A percentile compares a stretch with the other conserved stretches of the same genome.
Evolutionary conservation across 345 rosid genomes (phyloP).

Genomic region (Euphorbia lathyris): DNA sequence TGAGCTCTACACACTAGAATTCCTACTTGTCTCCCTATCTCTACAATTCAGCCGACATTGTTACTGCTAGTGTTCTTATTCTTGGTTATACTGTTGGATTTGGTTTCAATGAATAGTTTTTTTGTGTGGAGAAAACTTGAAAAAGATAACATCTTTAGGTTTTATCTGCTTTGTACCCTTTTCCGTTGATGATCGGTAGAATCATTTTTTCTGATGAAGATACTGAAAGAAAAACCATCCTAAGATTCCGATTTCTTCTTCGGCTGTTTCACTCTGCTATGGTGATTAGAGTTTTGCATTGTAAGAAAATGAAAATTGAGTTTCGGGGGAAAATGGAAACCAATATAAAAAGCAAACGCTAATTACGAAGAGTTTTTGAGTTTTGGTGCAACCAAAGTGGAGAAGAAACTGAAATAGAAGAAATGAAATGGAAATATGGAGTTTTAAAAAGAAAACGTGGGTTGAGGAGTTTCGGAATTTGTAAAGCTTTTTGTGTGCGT

Average conservation of each 20-base stretch:
- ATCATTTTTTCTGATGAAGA: slow-evolving; percentile 21
- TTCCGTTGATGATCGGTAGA: background rate
- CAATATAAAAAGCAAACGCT: too few species aligned
- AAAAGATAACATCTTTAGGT: slow-evolving; percentile 6
- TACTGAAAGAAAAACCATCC: slow-evolving; percentile 25
- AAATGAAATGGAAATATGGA: too few species aligned
- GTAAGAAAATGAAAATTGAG: background rate
- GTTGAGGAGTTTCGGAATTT: too few species aligned
- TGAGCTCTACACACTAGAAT: slow-evolving; percentile 1
- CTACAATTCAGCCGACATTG: background rate
- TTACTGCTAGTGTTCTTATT: background rate
- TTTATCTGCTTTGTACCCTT: background rate
- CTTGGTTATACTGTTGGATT: background rate
- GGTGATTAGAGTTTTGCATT: slow-evolving; percentile 13
- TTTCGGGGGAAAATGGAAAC: too few species aligned
- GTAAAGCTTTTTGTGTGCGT: too few species aligned
- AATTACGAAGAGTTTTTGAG: too few species aligned
- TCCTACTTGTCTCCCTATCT: background rate
- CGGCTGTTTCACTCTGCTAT: background rate
- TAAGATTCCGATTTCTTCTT: slow-evolving; percentile 23
- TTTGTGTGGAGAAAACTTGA: background rate
- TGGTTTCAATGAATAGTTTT: background rate
- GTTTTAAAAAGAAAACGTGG: too few species aligned
- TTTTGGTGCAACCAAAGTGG: too few species aligned
- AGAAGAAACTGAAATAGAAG: too few species aligned